These are phyloP conservation scores for Oenanthe sinensis DNA, from an alignment of 129 eudicot species.

Conservation along the genomic window DNA sequence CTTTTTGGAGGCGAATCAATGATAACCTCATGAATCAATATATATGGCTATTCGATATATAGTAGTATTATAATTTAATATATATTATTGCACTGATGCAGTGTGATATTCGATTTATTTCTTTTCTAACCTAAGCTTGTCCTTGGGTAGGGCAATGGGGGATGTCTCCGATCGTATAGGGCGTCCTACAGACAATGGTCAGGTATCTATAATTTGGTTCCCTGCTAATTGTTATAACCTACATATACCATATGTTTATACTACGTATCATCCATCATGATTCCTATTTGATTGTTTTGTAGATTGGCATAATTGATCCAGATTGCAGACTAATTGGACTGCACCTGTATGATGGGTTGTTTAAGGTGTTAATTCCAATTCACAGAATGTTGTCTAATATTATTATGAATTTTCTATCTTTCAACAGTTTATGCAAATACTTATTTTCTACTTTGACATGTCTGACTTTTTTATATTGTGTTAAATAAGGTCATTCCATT, in stretches of 20 bases:
- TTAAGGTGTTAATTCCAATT: conserved; percentile 41
- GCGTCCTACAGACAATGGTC: conserved; percentile 97
- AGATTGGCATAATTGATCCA: conserved; percentile 98
- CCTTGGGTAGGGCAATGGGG: conserved; percentile 71
- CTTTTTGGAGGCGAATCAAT: not conserved
- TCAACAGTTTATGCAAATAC: not conserved
- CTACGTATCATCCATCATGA: conserved; percentile 1
- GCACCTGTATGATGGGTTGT: conserved; percentile 88
- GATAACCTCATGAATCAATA: not conserved
- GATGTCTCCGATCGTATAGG: conserved; percentile 98
- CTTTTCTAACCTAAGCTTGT: not conserved
- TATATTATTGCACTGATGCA: not conserved
- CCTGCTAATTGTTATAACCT: not conserved
- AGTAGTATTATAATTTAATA: not conserved
- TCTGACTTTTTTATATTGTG: not conserved
- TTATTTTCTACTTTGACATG: not conserved
- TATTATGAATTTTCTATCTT: not conserved
- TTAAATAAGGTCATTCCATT: conserved; percentile 79
- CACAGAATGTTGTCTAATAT: not conserved
- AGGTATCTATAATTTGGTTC: conserved; percentile 33
- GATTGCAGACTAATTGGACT: conserved; percentile 98
- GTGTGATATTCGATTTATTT: not conserved
- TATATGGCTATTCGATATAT: not conserved
- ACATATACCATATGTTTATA: not conserved
- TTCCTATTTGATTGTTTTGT: conserved; percentile 16